Evolutionary conservation across 208 protist genomes (phyloP).

Genomic region (Leishmania guyanensis): DNA sequence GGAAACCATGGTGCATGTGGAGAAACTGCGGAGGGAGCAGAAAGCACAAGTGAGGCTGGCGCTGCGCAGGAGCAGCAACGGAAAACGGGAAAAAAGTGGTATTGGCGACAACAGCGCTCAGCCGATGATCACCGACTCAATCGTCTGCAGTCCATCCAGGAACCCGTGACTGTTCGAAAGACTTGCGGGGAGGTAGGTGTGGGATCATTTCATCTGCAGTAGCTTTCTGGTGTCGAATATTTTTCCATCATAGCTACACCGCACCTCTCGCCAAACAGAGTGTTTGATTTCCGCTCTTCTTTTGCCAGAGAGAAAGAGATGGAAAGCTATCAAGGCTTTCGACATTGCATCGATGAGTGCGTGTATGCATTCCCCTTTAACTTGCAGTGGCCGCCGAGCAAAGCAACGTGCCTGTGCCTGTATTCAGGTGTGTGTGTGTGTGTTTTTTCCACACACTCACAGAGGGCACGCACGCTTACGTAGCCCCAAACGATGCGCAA

Average conservation of each 20-base stretch:
- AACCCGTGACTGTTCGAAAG: background rate
- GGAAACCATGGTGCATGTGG: slow-evolving; percentile 13
- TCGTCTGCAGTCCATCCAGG: background rate
- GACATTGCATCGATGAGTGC: background rate
- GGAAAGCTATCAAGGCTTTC: background rate
- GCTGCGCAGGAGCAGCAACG: slow-evolving; percentile 4
- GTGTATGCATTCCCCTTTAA: background rate
- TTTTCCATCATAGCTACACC: background rate
- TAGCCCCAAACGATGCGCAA: background rate
- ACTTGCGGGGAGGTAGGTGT: background rate
- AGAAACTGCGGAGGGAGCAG: slow-evolving; percentile 1
- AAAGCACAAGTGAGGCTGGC: background rate
- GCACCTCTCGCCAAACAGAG: background rate
- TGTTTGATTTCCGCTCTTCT: background rate
- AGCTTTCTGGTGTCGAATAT: background rate
- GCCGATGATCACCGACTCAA: slow-evolving; percentile 1
- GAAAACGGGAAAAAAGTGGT: background rate
- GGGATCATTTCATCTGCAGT: background rate
- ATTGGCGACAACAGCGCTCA: background rate
- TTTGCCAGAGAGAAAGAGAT: background rate
- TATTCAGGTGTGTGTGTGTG: background rate
- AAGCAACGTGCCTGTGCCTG: background rate
- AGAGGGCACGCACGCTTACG: background rate
- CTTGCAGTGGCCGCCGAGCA: background rate
- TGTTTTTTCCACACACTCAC: background rate